Evolutionary conservation across 23 red algal species (phyloP), one percentile per base, ranked within the genome.

Genomic region (Gracilaria domingensis): DNA sequence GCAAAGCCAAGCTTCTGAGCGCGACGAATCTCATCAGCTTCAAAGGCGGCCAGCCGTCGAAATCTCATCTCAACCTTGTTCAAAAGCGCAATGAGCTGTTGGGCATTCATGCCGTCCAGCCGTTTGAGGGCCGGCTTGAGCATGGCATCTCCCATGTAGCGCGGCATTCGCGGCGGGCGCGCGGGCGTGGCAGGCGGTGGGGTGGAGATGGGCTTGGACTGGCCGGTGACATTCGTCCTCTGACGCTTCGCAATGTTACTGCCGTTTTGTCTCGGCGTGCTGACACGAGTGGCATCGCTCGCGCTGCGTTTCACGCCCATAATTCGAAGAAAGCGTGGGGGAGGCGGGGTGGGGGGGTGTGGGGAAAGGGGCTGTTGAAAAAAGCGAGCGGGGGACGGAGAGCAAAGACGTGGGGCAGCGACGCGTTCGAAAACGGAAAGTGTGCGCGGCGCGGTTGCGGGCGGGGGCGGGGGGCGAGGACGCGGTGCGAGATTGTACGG

Each of bases 21-120:
- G 12, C 86, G 69, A 42, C 86, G 86, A 89, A 89, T 89, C 51
- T 89, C 86, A 23, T 89, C 72, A 9, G 86, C 86, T 73, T 89
- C 86, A 80, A 89, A 89, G 11, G 32, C 28, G 33, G 86, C 86
- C 54, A 89, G 72, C 44, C 72, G 50, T 38, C 75, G 69, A 79
- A 78, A 89, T 30, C 86, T n/a, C 55, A 79, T 79, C 49, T 89
- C 86, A 7, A 89, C 86, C 69, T 89, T 71, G 33, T 89, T 89
- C 13, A 89, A 29, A 50, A 89, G 55, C 1, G 86, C 75, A n/a
- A 89, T 59, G 17, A 89, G 42, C 40, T 89, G 51, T 28, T 66
- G 72, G 9, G 86, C 40, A 47, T 66, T 75, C 23, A 89, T 40
- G 50, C 64, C 72, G 39, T 89, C 51, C 34, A 89, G 50, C 12